Conservation (phyloP, 768 basidiomycete species). For the Amanita exitialis region DNA sequence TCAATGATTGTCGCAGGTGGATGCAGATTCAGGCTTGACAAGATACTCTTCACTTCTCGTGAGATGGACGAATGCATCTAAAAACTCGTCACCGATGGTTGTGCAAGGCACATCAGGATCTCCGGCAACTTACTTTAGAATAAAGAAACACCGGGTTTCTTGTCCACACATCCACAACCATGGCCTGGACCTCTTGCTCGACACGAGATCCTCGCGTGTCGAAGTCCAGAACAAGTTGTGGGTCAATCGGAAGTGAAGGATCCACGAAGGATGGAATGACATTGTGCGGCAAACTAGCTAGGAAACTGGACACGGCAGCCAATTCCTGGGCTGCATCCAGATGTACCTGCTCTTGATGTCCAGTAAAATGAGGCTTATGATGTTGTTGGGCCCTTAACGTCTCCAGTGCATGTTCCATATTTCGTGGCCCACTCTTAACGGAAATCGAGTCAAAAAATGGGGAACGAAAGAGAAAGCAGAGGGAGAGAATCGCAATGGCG, state of each 20-base stretch:
- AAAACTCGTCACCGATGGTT: neutral
- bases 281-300: constrained; percentile 67
- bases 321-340: constrained; percentile 55
- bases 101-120: constrained; percentile 7
- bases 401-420: constrained; percentile 23
- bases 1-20: constrained; percentile 63
- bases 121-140: constrained; percentile 41
- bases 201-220: constrained; percentile 62
- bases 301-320: constrained; percentile 64
- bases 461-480: constrained; percentile 44
- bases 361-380: neutral
- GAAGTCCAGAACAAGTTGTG: constrained; percentile 75
- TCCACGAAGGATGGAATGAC: constrained; percentile 59
- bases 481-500: constrained; percentile 37
- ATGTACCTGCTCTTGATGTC: constrained; percentile 26
- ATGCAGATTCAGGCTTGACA: constrained; percentile 43
- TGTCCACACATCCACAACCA: constrained; percentile 61
- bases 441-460: constrained; percentile 27
- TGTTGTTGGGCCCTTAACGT: constrained; percentile 1
- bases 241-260: constrained; percentile 58
- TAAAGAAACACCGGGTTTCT: constrained; percentile 70
- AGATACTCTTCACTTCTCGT: constrained; percentile 54
- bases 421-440: constrained; percentile 20
- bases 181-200: constrained; percentile 42
- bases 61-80: constrained; percentile 57